phyloP scores from a whole-genome alignment of 1,284 basidiomycete species.

The Puccinia novopanici region DNA sequence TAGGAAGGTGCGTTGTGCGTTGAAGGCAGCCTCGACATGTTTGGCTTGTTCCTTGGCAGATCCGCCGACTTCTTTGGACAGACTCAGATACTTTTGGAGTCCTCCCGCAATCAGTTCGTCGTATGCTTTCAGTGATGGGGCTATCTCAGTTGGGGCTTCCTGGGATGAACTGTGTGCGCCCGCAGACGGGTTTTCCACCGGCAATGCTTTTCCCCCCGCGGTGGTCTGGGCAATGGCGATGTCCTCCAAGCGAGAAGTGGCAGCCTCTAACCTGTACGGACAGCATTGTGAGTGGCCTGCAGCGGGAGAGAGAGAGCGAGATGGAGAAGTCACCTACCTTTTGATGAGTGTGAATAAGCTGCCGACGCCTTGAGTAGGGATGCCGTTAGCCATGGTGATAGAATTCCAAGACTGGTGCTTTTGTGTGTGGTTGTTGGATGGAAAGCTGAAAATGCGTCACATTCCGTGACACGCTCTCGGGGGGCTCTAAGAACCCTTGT shows the following conservation, averaged over 20 bases:
- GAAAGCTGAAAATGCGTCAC: no score
- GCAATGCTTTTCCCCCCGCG: conserved; percentile 53
- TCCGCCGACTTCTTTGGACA: conserved; percentile 43
- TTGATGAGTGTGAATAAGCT: conserved; percentile 49
- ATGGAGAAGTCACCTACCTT: no score
- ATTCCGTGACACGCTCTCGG: no score
- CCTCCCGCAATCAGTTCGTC: conserved; percentile 73
- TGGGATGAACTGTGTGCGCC: conserved; percentile 59
- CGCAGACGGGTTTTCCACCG: conserved; percentile 53
- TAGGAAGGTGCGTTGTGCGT: conserved; percentile 71
- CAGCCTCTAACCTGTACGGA: conserved; percentile 74
- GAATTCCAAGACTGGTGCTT: no score
- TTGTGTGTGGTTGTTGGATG: no score
- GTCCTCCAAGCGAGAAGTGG: conserved; percentile 91
- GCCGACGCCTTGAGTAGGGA: conserved; percentile 45
- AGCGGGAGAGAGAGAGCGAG: neutral
- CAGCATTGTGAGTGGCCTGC: neutral
- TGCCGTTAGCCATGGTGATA: conserved; percentile 39
- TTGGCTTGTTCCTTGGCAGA: conserved; percentile 64
- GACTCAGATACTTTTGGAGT: conserved; percentile 12
- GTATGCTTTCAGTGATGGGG: conserved; percentile 68
- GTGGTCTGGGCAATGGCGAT: conserved; percentile 66
- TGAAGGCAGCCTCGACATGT: conserved; percentile 71
- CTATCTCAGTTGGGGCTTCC: conserved; percentile 55
- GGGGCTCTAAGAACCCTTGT: no score